A percentile compares a stretch with the other conserved stretches of the same genome.
These are phyloP conservation scores for Nitzschia palea DNA, from an alignment of 108 stramenopile genomes.

Conservation along the genomic window DNA sequence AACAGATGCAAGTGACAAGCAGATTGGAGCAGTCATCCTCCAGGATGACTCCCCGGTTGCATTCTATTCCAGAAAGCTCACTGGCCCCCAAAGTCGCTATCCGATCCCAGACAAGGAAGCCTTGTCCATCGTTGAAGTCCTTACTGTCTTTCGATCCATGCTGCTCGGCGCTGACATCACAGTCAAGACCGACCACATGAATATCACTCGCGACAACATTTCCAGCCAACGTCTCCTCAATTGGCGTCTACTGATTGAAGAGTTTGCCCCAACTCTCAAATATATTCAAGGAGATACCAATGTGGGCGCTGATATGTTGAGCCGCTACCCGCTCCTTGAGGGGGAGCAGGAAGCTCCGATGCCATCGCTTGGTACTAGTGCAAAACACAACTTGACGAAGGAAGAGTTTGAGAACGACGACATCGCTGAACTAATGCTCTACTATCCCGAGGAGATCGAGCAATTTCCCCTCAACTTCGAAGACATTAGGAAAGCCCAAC, in stretches of 20 bases:
- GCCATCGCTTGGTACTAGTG: too few relatives aligned
- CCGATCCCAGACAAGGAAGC: slow-evolving; percentile 46
- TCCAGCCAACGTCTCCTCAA: neutral
- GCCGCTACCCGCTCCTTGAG: neutral
- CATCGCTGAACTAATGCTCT: too few relatives aligned
- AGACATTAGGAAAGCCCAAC: too few relatives aligned
- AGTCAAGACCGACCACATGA: slow-evolving; percentile 50
- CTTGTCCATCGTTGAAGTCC: slow-evolving; percentile 30
- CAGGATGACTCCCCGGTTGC: slow-evolving; percentile 26
- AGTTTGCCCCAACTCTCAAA: slow-evolving; percentile 27
- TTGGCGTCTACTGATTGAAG: slow-evolving; percentile 37
- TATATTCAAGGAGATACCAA: slow-evolving; percentile 22
- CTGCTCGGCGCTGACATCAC: slow-evolving; percentile 27
- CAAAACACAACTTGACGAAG: too few relatives aligned
- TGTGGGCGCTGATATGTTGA: slow-evolving; percentile 17
- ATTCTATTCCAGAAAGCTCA: slow-evolving; percentile 35
- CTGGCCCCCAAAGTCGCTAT: slow-evolving; percentile 33
- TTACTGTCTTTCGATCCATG: slow-evolving; percentile 45
- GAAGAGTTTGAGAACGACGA: too few relatives aligned
- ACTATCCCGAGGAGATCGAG: neutral
- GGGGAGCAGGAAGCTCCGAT: too few relatives aligned
- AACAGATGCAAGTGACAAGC: slow-evolving; percentile 29
- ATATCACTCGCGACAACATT: slow-evolving; percentile 19
- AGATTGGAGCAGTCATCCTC: slow-evolving; percentile 41
- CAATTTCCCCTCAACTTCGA: neutral